Conservation (phyloP, 106 monocot species). For the Vanilla planifolia region DNA sequence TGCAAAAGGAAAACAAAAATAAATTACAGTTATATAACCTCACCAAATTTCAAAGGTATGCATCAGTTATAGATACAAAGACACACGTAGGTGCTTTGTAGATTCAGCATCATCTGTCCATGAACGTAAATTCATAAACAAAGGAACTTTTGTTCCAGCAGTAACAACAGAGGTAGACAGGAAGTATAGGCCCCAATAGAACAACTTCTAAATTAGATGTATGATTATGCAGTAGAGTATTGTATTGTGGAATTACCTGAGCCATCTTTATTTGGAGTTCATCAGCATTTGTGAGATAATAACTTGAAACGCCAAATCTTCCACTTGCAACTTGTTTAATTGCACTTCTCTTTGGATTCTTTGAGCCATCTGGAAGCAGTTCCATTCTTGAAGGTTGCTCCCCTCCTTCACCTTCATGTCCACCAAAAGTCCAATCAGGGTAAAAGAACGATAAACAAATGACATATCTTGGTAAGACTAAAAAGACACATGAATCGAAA, state of each 20-base stretch:
- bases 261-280: slow-evolving; percentile 99
- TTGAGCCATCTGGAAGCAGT: slow-evolving; percentile 76
- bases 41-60: slow-evolving; percentile 72
- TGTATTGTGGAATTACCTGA: slow-evolving; percentile 57
- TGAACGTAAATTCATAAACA: slow-evolving; percentile 86
- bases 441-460: background rate
- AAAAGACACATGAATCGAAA: background rate
- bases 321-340: slow-evolving; percentile 99
- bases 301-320: slow-evolving; percentile 96
- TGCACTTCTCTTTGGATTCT: slow-evolving; percentile 92
- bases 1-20: slow-evolving; percentile 12
- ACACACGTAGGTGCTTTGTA: slow-evolving; percentile 58
- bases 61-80: slow-evolving; percentile 65
- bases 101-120: slow-evolving; percentile 77
- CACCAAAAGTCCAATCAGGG: background rate
- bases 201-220: background rate
- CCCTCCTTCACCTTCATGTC: slow-evolving; percentile 91
- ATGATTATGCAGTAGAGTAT: background rate
- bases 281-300: slow-evolving; percentile 97
- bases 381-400: slow-evolving; percentile 92
- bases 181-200: slow-evolving; percentile 14
- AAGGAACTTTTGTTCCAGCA: slow-evolving; percentile 48
- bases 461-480: background rate
- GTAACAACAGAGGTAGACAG: slow-evolving; percentile 29
- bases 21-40: slow-evolving; percentile 52